A percentile compares a stretch with the other conserved stretches of the same genome.
Evolutionary conservation across 1,284 basidiomycete species (phyloP).

Genomic region (Ustilago vetiveriae): DNA sequence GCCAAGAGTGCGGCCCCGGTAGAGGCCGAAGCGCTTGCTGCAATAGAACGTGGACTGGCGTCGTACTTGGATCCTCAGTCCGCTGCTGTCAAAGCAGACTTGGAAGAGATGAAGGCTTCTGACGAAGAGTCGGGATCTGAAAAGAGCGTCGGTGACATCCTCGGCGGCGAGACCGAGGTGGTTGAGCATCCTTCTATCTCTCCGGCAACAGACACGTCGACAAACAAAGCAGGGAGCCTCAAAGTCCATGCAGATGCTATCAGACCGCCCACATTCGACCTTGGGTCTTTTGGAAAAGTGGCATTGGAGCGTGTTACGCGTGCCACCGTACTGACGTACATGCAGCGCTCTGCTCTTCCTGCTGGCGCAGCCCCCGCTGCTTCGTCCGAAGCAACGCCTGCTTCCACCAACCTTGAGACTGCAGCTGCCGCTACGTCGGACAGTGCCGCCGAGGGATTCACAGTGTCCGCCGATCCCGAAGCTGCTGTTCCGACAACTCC

Average conservation of each 20-base stretch:
- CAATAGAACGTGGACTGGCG: conserved; percentile 8
- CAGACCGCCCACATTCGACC: conserved; percentile 10
- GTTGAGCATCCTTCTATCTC: conserved; percentile 1
- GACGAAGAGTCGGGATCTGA: conserved; percentile 2
- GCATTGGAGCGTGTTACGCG: conserved; percentile 24
- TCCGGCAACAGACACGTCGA: neutral
- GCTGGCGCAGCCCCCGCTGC: too few relatives aligned
- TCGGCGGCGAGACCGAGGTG: conserved; percentile 15
- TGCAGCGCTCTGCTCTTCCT: conserved; percentile 5
- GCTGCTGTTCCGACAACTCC: neutral
- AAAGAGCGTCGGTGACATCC: conserved; percentile 1
- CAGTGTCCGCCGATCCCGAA: neutral
- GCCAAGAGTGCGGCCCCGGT: neutral
- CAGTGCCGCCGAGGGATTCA: neutral
- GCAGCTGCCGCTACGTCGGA: neutral
- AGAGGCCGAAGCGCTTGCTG: conserved; percentile 2
- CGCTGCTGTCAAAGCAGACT: neutral
- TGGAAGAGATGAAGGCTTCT: neutral
- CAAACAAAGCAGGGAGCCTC: neutral
- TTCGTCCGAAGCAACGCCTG: too few relatives aligned
- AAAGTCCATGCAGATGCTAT: neutral
- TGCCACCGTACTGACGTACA: conserved; percentile 17
- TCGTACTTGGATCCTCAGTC: conserved; percentile 2
- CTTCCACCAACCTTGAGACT: neutral
- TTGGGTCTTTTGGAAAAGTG: conserved; percentile 2